A percentile compares a stretch with the other conserved stretches of the same genome.
Conservation (phyloP, 352 stramenopile species). For the Pythium sp. region DNA sequence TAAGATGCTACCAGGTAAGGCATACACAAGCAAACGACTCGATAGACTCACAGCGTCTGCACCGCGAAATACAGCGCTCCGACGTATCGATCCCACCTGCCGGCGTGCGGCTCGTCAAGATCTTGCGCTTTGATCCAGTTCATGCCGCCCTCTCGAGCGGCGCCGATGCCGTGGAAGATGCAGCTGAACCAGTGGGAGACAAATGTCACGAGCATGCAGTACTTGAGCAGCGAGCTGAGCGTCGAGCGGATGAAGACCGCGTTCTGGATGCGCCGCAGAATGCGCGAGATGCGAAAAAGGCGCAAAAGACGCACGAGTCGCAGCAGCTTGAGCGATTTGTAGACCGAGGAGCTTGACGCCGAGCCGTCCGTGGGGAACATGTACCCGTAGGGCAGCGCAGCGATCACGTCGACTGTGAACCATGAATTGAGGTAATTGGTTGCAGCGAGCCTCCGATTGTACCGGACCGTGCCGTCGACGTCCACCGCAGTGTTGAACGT, state of each 20-base stretch:
- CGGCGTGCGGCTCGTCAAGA: slow-evolving; percentile 3
- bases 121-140: not conserved
- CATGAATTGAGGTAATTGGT: slow-evolving; percentile 41
- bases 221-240: slow-evolving; percentile 77
- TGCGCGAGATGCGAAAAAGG: slow-evolving; percentile 69
- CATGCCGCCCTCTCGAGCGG: slow-evolving; percentile 20
- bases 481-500: slow-evolving; percentile 61
- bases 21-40: not conserved
- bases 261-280: slow-evolving; percentile 43
- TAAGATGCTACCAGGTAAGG: not conserved
- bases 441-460: slow-evolving; percentile 36
- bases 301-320: slow-evolving; percentile 21
- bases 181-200: slow-evolving; percentile 78
- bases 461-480: slow-evolving; percentile 45
- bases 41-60: slow-evolving; percentile 23
- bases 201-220: slow-evolving; percentile 74
- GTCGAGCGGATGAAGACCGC: slow-evolving; percentile 69
- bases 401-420: slow-evolving; percentile 48
- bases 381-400: slow-evolving; percentile 47
- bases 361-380: slow-evolving; percentile 10
- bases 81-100: slow-evolving; percentile 30
- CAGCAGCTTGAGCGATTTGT: slow-evolving; percentile 50
- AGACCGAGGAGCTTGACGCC: slow-evolving; percentile 29
- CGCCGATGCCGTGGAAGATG: slow-evolving; percentile 19
- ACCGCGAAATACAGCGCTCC: slow-evolving; percentile 30